Base-by-base conservation (phyloP, 2,329 filamentous ascomycete species). In the Xylariaceae sp. region DNA sequence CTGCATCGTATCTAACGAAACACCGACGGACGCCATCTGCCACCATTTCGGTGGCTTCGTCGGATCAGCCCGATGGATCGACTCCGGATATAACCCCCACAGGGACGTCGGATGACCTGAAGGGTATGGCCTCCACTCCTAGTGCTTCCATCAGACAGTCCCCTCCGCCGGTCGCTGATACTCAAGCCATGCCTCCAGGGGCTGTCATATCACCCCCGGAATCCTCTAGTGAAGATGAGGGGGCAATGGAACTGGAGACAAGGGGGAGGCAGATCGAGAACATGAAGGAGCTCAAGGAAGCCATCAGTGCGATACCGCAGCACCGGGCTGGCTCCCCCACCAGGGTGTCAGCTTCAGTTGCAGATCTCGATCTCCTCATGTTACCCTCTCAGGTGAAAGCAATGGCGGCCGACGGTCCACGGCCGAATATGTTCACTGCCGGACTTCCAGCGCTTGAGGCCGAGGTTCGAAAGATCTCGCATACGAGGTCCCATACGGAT, bases 131-230 rank as follows among this genome's bases (percentile, higher is more conserved):
- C 12, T 47, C 64, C 35, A 70, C 67, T 16, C 45, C 43, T 13
- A 32, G 39, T 24, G 42, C 38, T 26, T 85, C 77, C 60, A 65
- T 93, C 42, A 77, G 85, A 49, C 84, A 89, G 58, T 93, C 88
- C 30, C 86, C 87, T 12, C 81, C 85, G n/a, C 85, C 87, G 13
- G 62, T 87, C 43, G 85, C 79, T 43, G 78, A 86, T 61, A 72
- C 67, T 17, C 59, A 77, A 39, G 65, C 75, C 43, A 92, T 94
- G 58, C 87, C 88, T 26, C 76, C 77, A 42, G 87, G 86, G 40
- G 88, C 86, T 43, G 77, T 94, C 47, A 84, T 94, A 38, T 95
- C 90, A 1, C 90, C 90, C 22, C 90, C 90, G 8, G 90, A 95
- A 51, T 94, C 89, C 21, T 72, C 75, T 17, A 88, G 89, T 58